Evolutionary conservation across 2,329 filamentous ascomycete species (phyloP), one percentile per base, ranked within the genome.

Genomic region (Talaromyces islandicus): DNA sequence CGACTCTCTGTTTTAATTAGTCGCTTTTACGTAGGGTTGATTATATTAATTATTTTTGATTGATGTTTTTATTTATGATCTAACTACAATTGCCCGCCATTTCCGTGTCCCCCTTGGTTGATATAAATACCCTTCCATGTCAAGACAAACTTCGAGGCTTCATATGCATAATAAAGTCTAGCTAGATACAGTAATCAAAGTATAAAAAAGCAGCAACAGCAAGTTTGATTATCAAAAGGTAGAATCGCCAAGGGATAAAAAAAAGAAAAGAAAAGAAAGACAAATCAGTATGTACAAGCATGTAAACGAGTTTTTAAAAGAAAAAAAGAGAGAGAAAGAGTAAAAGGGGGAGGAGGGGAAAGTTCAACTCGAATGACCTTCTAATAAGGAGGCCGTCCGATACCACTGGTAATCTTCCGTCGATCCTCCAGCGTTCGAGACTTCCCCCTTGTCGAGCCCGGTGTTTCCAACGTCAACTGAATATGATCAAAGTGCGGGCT

Each of bases 331-430:
- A 6, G 19, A 46, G 10, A 19, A 7, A 46, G n/a, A 46, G 14
- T 21, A 21, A 21, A 11, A 19, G n/a, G 17, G n/a, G 17, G 21
- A 3, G 7, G 10, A 7, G 21, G 21, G 12, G n/a, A 7, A 38
- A 38, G 17, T 7, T 7, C 6, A 38, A 38, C 35, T 5, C 35
- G 14, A 35, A 5, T 35, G 2, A 3, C 3, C 17, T 3, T 3
- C 17, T 64, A 69, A 57, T 69, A 69, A 30, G 67, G 67, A 52
- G 67, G 67, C 21, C 62, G 64, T 32, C 66, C 65, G 30, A 69
- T 66, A 10, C 63, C 63, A 19, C 66, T 63, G 19, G 48, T 57
- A 24, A 17, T 46, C 27, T 60, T 52, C 24, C 27, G 48, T 29
- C 48, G 48, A 1, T 52, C 48, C n/a, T 52, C 48, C 48, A 9